Conservation (phyloP, 2,329 filamentous ascomycete genomes). For the Gnomoniopsis smithogilvyi region DNA sequence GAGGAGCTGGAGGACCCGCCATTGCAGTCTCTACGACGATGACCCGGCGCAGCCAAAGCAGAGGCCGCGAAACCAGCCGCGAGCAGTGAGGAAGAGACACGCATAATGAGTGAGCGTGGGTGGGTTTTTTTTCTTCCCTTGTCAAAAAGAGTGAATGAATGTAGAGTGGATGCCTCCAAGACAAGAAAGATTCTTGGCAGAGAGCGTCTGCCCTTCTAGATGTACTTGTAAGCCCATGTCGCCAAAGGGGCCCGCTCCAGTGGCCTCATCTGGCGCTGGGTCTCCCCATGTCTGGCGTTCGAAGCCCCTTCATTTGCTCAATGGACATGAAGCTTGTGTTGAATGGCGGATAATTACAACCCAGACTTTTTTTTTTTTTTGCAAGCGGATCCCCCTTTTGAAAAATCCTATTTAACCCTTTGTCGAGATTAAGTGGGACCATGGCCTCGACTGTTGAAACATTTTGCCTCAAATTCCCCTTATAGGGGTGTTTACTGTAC, state of each 20-base stretch:
- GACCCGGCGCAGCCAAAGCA: conserved; percentile 14
- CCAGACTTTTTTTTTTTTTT: too few species aligned
- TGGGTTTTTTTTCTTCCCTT: not conserved
- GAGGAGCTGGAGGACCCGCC: not conserved
- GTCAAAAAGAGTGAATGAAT: not conserved
- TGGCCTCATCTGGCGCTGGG: not conserved
- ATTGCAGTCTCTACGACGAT: conserved; percentile 6
- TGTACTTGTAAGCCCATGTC: not conserved
- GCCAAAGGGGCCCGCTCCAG: not conserved
- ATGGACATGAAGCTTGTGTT: not conserved
- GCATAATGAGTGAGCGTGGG: conserved; percentile 14
- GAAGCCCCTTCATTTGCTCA: not conserved
- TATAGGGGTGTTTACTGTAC: too few species aligned
- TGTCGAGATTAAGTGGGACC: too few species aligned
- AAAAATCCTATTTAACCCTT: too few species aligned
- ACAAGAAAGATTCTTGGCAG: not conserved
- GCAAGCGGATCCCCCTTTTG: too few species aligned
- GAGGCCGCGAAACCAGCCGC: conserved; percentile 20
- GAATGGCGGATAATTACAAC: not conserved
- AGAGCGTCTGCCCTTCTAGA: not conserved
- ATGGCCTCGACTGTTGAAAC: too few species aligned
- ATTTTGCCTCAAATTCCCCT: too few species aligned
- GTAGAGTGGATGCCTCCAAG: not conserved
- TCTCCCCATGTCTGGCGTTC: not conserved
- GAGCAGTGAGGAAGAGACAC: conserved; percentile 18